phyloP scores from a whole-genome alignment of 2,329 filamentous ascomycete species.

The Scolecobasidium constrictum region DNA sequence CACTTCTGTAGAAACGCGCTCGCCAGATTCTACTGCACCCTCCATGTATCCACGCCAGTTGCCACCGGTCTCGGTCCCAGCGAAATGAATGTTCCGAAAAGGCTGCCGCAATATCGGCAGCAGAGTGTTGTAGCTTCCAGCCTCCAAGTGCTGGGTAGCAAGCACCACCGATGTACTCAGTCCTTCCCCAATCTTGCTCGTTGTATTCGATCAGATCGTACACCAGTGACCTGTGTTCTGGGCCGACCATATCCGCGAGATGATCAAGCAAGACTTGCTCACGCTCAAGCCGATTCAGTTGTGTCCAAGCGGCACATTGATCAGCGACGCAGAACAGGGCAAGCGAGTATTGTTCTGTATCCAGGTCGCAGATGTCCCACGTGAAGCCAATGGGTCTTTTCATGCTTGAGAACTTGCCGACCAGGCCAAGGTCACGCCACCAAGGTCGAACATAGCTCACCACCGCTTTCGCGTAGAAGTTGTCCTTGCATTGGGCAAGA shows the following conservation, averaged over 20 bases:
- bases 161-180: too few species aligned
- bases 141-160: too few species aligned
- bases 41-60: constrained; percentile 11
- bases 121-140: too few species aligned
- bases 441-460: constrained; percentile 34
- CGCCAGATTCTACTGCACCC: constrained; percentile 7
- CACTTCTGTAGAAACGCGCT: constrained; percentile 6
- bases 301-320: constrained; percentile 25
- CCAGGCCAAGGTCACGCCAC: constrained; percentile 35
- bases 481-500: constrained; percentile 26
- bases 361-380: constrained; percentile 31
- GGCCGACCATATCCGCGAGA: too few species aligned
- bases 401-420: constrained; percentile 35
- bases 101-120: not conserved
- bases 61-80: constrained; percentile 2
- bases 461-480: constrained; percentile 43
- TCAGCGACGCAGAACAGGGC: constrained; percentile 32
- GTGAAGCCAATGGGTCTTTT: constrained; percentile 34
- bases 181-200: too few species aligned
- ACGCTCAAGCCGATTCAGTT: too few species aligned
- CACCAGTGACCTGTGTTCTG: too few species aligned
- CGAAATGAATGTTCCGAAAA: constrained; percentile 3
- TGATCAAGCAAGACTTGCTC: too few species aligned
- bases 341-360: constrained; percentile 19
- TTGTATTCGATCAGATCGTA: too few species aligned